These are phyloP conservation scores for Fonsecaea pedrosoi DNA, from an alignment of 2,329 filamentous ascomycete species.

Conservation along the genomic window DNA sequence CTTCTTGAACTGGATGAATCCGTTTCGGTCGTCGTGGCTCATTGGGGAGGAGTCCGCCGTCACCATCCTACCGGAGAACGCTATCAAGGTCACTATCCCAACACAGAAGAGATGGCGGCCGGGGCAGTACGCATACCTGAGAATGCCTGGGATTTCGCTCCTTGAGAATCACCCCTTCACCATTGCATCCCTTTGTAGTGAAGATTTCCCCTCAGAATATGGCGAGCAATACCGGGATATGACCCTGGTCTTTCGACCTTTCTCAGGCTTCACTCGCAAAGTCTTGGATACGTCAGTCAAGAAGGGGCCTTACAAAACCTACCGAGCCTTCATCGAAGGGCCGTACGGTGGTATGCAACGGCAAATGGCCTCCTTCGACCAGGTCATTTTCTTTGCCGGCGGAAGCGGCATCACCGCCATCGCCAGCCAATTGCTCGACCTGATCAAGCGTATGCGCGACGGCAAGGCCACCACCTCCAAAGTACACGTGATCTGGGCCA, in stretches of 20 bases:
- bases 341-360: constrained; percentile 95
- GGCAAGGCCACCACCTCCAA: constrained; percentile 91
- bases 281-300: constrained; percentile 83
- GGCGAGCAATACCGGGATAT: constrained; percentile 88
- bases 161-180: constrained; percentile 97
- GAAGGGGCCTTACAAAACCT: constrained; percentile 88
- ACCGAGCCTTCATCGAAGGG: constrained; percentile 88
- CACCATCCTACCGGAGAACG: constrained; percentile 87
- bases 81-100: constrained; percentile 93
- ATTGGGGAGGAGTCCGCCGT: constrained; percentile 92
- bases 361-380: constrained; percentile 89
- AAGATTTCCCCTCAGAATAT: constrained; percentile 91
- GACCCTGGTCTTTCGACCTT: constrained; percentile 88
- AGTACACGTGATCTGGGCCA: constrained; percentile 90
- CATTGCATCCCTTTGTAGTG: constrained; percentile 87
- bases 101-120: constrained; percentile 92
- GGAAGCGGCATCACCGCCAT: constrained; percentile 94
- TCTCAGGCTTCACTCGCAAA: constrained; percentile 84
- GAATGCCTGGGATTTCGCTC: constrained; percentile 89
- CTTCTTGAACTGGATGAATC: constrained; percentile 88
- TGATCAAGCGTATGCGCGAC: constrained; percentile 97
- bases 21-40: constrained; percentile 78
- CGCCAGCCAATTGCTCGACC: constrained; percentile 85
- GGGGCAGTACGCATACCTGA: constrained; percentile 91
- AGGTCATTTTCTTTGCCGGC: constrained; percentile 89